Evolutionary conservation across 441 rosid genomes (phyloP), one percentile per base, ranked within the genome.

Genomic region (Heliophila coronopifolia): DNA sequence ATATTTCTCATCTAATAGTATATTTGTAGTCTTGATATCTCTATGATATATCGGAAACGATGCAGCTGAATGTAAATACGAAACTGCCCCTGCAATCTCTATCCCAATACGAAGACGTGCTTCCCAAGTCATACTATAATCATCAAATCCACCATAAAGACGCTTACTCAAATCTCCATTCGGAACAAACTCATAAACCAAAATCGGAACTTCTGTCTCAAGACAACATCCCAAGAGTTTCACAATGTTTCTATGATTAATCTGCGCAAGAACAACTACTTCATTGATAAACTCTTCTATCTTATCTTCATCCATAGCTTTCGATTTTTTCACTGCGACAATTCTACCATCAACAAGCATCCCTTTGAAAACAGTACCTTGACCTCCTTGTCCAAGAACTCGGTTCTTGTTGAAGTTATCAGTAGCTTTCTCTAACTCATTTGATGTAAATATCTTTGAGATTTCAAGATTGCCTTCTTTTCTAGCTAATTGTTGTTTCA

Each of bases 301-400:
- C 4, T 3, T 62, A 12, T 62, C 55, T 62, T 62, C 43, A 3
- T 54, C 67, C 61, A 62, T 1, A 4, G 9, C 61, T 24, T 38
- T 54, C 0, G 61, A 62, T 11, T 14, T 46, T 27, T 62, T 62
- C 43, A 62, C 67, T 0, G 67, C 67, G 0, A 62, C 50, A 6
- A 54, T 62, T 32, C 7, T 59, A 1, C 61, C 39, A 17, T 67
- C 65, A 0, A 22, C 5, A 0, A 75, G 8, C 64, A 67, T 56
- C 6, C 76, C 79, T 2, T 61, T 53, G 50, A 54, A 70, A 0
- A 71, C 78, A 3, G 72, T 72, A 0, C 77, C 83, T 27, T 64
- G 68, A 33, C 80, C 76, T 14, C 81, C 84, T 8, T 46, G 51
- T 9, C 79, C 81, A 8, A 75, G 54, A 34, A 76, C 26, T 25